Conservation (phyloP, 305 asterid species). For the Striga hermonthica region DNA sequence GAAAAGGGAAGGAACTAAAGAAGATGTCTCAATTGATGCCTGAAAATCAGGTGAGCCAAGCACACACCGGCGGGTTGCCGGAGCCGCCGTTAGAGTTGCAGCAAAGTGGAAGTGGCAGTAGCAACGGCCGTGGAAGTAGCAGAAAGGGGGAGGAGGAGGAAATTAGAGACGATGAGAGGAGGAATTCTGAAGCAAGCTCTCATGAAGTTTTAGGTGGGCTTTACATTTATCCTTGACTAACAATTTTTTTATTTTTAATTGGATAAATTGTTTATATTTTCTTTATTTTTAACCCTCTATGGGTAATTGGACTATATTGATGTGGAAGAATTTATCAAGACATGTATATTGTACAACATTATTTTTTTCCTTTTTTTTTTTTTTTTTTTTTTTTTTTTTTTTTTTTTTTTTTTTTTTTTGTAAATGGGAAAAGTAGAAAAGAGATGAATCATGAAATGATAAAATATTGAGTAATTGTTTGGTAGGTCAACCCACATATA, state of each 20-base stretch:
- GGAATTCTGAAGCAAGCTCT: not conserved
- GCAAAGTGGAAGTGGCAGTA: not conserved
- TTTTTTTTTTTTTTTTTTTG: too few species aligned
- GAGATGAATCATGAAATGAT: too few species aligned
- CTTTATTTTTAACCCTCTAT: not conserved
- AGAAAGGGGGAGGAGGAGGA: not conserved
- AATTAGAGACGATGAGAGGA: not conserved
- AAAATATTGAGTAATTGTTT: too few species aligned
- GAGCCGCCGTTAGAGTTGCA: not conserved
- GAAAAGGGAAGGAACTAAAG: slow-evolving; percentile 53
- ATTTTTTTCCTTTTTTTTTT: too few species aligned
- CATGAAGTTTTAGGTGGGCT: not conserved
- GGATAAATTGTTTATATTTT: too few species aligned
- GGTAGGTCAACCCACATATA: too few species aligned
- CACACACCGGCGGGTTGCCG: not conserved
- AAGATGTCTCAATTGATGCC: slow-evolving; percentile 26
- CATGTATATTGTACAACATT: too few species aligned
- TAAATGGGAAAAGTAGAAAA: too few species aligned
- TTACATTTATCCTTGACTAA: not conserved
- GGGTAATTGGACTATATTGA: not conserved
- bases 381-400: too few species aligned
- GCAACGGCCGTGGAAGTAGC: not conserved
- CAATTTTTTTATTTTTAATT: too few species aligned
- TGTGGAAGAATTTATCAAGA: too few species aligned
- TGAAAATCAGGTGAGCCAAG: not conserved